Evolutionary conservation across 2,329 filamentous ascomycete genomes (phyloP).

Genomic region (Neonectria coccinea): DNA sequence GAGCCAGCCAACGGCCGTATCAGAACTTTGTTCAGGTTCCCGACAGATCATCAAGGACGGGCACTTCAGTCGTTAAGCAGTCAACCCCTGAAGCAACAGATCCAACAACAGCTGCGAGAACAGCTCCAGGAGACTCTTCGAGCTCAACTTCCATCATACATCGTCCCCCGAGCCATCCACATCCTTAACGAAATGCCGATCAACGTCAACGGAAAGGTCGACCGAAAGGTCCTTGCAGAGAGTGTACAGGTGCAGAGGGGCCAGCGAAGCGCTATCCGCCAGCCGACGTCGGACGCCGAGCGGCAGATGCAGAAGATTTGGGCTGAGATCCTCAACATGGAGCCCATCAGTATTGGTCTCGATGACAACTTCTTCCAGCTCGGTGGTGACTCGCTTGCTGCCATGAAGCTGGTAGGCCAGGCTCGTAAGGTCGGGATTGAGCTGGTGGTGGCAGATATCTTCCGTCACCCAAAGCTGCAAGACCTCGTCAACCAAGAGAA

Average conservation of each 20-base stretch:
- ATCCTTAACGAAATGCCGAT: conserved; percentile 20
- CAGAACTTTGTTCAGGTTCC: conserved; percentile 41
- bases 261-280: conserved; percentile 8
- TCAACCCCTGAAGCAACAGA: conserved; percentile 16
- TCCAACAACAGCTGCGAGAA: neutral
- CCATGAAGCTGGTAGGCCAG: neutral
- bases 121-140: conserved; percentile 17
- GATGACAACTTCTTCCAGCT: conserved; percentile 56
- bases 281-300: conserved; percentile 21
- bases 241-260: neutral
- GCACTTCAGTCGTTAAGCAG: neutral
- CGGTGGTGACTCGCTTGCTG: neutral
- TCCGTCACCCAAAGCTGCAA: conserved; percentile 36
- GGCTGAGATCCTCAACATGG: conserved; percentile 51
- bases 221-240: conserved; percentile 1
- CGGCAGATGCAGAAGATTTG: conserved; percentile 51
- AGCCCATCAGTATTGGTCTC: conserved; percentile 49
- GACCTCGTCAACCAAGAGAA: conserved; percentile 17
- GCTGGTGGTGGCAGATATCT: conserved; percentile 56
- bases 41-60: conserved; percentile 24
- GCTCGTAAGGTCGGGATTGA: conserved; percentile 53
- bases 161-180: conserved; percentile 40
- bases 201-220: conserved; percentile 2
- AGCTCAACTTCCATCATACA: conserved; percentile 40
- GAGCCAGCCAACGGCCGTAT: conserved; percentile 19